Evolutionary conservation across 768 basidiomycete species (phyloP).

Genomic region (Termitomyces sp.): DNA sequence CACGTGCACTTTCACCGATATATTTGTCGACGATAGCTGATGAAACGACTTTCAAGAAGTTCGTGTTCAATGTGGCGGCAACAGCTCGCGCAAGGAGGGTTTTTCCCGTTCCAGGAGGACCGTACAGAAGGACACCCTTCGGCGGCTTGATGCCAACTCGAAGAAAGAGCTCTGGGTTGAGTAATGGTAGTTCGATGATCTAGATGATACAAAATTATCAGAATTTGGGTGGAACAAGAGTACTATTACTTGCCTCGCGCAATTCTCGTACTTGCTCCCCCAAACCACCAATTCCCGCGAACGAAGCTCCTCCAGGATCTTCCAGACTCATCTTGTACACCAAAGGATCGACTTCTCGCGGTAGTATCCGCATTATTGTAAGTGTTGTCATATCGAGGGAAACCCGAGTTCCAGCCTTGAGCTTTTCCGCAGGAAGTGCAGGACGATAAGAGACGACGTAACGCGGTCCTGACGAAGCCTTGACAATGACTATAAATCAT

Average conservation of each 20-base stretch:
- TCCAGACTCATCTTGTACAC: slow-evolving; percentile 99
- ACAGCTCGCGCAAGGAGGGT: slow-evolving; percentile 92
- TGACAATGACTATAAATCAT: slow-evolving; percentile 77
- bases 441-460: slow-evolving; percentile 98
- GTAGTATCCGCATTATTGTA: slow-evolving; percentile 97
- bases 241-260: slow-evolving; percentile 61
- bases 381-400: slow-evolving; percentile 99
- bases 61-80: slow-evolving; percentile 91
- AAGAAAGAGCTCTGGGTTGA: slow-evolving; percentile 90
- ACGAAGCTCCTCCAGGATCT: slow-evolving; percentile 91
- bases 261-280: slow-evolving; percentile 95
- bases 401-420: slow-evolving; percentile 91
- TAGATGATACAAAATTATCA: slow-evolving; percentile 20
- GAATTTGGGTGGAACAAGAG: not conserved
- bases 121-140: slow-evolving; percentile 93
- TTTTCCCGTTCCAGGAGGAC: slow-evolving; percentile 96
- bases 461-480: slow-evolving; percentile 95
- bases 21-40: slow-evolving; percentile 98
- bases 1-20: slow-evolving; percentile 94
- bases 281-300: slow-evolving; percentile 95
- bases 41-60: slow-evolving; percentile 98
- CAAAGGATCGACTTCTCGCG: slow-evolving; percentile 94
- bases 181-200: slow-evolving; percentile 94
- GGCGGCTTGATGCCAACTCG: slow-evolving; percentile 97
- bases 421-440: slow-evolving; percentile 83